These are phyloP conservation scores for Symbiodinium pilosum DNA, from an alignment of 73 alveolate species.

Conservation along the genomic window DNA sequence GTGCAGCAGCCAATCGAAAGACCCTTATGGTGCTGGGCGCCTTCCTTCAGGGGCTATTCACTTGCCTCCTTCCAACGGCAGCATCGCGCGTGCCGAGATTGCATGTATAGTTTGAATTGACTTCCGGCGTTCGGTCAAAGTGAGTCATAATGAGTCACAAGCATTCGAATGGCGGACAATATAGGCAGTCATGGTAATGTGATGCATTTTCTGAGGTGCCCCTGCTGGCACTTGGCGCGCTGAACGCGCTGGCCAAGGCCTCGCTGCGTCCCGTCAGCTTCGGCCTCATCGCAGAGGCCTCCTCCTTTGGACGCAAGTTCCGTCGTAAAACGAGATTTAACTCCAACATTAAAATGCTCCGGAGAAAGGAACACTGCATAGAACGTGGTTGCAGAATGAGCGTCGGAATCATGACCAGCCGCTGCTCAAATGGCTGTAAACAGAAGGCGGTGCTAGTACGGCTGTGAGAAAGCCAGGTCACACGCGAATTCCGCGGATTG, in stretches of 20 bases:
- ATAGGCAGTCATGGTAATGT: background rate
- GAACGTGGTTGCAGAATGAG: background rate
- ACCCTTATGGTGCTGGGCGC: slow-evolving; percentile 59
- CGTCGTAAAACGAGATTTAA: too few relatives aligned
- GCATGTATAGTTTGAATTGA: background rate
- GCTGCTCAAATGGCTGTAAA: too few relatives aligned
- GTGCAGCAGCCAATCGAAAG: slow-evolving; percentile 75
- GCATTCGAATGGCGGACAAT: too few relatives aligned
- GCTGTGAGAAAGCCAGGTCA: background rate
- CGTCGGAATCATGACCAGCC: too few relatives aligned
- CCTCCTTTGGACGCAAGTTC: too few relatives aligned
- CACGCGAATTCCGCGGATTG: background rate
- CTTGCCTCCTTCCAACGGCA: slow-evolving; percentile 46
- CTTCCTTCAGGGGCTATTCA: slow-evolving; percentile 25
- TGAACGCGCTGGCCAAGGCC: slow-evolving; percentile 41
- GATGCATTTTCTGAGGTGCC: background rate
- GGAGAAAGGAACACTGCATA: background rate
- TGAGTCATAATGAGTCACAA: too few relatives aligned
- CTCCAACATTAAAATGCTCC: too few relatives aligned
- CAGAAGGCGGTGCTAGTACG: too few relatives aligned
- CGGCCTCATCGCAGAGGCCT: slow-evolving; percentile 82
- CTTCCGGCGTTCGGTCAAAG: too few relatives aligned
- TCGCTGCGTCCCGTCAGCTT: slow-evolving; percentile 58
- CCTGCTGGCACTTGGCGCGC: slow-evolving; percentile 16
- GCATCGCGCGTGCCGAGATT: background rate